phyloP scores from a whole-genome alignment of 257 asterid species.

The Solanum virginianum region DNA sequence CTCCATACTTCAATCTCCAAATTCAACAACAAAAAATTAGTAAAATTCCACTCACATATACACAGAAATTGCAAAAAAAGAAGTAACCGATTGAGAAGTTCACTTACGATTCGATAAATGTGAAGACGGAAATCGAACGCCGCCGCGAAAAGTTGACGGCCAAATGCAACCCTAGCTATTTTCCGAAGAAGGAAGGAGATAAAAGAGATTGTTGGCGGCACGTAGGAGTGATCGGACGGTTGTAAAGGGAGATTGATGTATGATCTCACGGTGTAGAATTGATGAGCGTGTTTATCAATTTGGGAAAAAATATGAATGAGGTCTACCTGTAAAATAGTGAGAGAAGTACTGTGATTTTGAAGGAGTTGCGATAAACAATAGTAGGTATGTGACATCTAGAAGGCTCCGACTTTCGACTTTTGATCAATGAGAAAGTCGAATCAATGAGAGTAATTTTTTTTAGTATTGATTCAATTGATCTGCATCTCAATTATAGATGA shows the following conservation, averaged over 20 bases:
- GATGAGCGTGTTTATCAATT: not conserved
- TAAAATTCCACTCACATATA: not conserved
- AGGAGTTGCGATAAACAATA: not conserved
- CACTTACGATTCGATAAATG: not conserved
- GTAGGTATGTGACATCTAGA: not conserved
- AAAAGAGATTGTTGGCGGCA: not conserved
- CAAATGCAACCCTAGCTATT: not conserved
- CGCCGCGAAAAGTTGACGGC: not conserved
- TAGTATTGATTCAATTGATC: too few relatives aligned
- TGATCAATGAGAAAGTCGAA: too few relatives aligned
- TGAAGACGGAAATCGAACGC: not conserved
- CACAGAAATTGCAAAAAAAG: not conserved
- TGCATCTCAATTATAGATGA: too few relatives aligned
- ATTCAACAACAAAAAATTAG: not conserved
- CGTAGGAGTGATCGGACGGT: not conserved
- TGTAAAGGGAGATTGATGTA: not conserved
- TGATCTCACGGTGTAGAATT: not conserved
- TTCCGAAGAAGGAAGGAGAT: not conserved
- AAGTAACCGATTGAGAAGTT: not conserved
- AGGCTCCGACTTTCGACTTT: not conserved
- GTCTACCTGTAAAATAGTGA: not conserved
- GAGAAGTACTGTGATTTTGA: not conserved
- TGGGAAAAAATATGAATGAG: not conserved
- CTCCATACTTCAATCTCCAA: conserved; percentile 36
- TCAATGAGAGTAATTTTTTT: too few relatives aligned